These are phyloP conservation scores for Colletotrichum sp. DNA, from an alignment of 2,329 filamentous ascomycete species.

Conservation along the genomic window DNA sequence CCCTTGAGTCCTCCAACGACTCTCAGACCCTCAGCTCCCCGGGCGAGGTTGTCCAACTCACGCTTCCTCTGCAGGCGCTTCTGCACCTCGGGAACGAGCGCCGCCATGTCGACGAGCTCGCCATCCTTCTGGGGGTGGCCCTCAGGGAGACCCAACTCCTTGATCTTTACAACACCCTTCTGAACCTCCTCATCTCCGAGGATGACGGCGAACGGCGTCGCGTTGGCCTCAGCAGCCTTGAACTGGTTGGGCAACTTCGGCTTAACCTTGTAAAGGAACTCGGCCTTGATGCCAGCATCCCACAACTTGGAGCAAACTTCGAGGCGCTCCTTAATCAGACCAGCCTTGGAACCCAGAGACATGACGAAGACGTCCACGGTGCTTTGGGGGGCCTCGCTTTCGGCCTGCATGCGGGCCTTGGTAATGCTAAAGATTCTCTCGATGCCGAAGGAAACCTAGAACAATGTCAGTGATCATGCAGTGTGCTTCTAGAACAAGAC, in stretches of 20 bases:
- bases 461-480: constrained; percentile 36
- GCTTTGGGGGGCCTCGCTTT: constrained; percentile 58
- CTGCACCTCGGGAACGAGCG: constrained; percentile 69
- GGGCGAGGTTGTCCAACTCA: constrained; percentile 47
- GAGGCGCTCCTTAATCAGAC: constrained; percentile 85
- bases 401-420: constrained; percentile 74
- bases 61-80: constrained; percentile 45
- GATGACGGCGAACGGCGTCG: constrained; percentile 86
- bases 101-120: constrained; percentile 69
- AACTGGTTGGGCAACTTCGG: constrained; percentile 90
- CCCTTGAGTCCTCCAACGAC: constrained; percentile 53
- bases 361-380: constrained; percentile 90
- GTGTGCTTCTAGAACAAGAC: not conserved
- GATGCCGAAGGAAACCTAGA: constrained; percentile 83
- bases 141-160: constrained; percentile 75
- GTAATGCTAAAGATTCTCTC: constrained; percentile 93
- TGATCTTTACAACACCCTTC: constrained; percentile 84
- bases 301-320: constrained; percentile 77
- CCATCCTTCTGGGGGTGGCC: constrained; percentile 92
- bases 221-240: constrained; percentile 82
- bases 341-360: constrained; percentile 88
- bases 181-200: constrained; percentile 90
- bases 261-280: constrained; percentile 90
- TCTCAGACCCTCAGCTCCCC: constrained; percentile 48
- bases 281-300: constrained; percentile 89